phyloP scores from a whole-genome alignment of 192 early-diverging fungal species.

The Backusella tuberculispora region DNA sequence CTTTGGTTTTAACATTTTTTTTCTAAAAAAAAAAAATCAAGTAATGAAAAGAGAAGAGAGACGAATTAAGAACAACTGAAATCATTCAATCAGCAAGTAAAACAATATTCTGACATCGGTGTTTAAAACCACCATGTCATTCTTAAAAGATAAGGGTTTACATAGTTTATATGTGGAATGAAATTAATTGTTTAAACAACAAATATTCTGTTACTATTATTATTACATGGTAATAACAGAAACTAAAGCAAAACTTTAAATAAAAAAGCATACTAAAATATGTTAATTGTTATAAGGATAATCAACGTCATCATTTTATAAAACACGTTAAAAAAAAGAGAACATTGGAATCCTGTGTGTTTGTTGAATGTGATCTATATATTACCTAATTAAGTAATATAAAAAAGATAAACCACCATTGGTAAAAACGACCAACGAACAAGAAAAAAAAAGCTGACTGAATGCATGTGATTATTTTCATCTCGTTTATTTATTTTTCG shows the following conservation, averaged over 20 bases:
- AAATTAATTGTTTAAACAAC: neutral
- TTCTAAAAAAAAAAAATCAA: neutral
- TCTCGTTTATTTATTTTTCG: neutral
- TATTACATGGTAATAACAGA: neutral
- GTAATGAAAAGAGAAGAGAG: neutral
- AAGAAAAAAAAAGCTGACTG: neutral
- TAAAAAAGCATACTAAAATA: neutral
- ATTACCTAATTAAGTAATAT: neutral
- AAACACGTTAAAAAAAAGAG: no score
- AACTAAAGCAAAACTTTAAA: neutral
- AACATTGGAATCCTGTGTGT: neutral
- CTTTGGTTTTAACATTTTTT: neutral
- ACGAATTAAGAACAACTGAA: neutral
- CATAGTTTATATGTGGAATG: neutral
- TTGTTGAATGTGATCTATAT: neutral
- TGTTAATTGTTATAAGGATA: neutral
- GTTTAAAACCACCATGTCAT: conserved; percentile 6
- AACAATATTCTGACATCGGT: neutral
- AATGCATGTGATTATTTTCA: neutral
- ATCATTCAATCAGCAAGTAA: neutral
- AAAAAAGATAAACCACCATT: neutral
- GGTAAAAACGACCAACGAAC: neutral
- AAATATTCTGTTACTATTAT: neutral
- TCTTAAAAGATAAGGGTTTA: neutral
- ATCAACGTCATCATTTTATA: neutral